Conservation (phyloP, 768 basidiomycete species). For the Myochromella boudieri region DNA sequence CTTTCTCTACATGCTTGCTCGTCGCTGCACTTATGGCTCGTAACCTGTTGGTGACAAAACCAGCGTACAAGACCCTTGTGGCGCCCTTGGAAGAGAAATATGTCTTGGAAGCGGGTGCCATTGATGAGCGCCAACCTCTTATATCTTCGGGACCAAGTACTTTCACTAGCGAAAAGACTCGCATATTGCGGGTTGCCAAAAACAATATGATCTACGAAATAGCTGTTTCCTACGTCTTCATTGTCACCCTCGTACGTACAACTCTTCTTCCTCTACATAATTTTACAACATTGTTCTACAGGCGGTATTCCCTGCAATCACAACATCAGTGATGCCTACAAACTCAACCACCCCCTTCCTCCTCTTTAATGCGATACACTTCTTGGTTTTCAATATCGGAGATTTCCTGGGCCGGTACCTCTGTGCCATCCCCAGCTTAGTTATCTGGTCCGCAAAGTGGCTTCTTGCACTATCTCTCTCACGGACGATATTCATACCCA, state of each 20-base stretch:
- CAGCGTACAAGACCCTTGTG: constrained; percentile 57
- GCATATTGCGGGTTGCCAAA: constrained; percentile 55
- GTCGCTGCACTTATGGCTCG: constrained; percentile 53
- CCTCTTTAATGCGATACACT: constrained; percentile 79
- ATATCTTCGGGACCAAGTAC: constrained; percentile 28
- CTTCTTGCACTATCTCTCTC: constrained; percentile 64
- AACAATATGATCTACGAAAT: constrained; percentile 70
- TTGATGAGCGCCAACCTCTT: constrained; percentile 35
- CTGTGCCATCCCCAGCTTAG: constrained; percentile 63
- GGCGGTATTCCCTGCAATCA: constrained; percentile 88
- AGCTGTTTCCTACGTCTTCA: constrained; percentile 73
- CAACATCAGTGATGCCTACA: constrained; percentile 69
- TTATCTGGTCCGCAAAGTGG: constrained; percentile 67
- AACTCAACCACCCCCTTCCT: constrained; percentile 70
- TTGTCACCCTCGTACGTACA: constrained; percentile 71
- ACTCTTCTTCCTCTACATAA: neutral
- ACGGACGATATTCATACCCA: constrained; percentile 80
- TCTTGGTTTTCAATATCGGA: constrained; percentile 72
- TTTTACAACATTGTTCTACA: constrained; percentile 32
- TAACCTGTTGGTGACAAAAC: constrained; percentile 54
- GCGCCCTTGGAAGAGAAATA: constrained; percentile 41
- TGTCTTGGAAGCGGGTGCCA: constrained; percentile 23
- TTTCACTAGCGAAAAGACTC: constrained; percentile 34
- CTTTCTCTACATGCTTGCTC: constrained; percentile 66
- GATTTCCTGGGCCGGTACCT: constrained; percentile 70